These are phyloP conservation scores for Coleophoma crateriformis DNA, from an alignment of 2,329 filamentous ascomycete species.

Conservation along the genomic window DNA sequence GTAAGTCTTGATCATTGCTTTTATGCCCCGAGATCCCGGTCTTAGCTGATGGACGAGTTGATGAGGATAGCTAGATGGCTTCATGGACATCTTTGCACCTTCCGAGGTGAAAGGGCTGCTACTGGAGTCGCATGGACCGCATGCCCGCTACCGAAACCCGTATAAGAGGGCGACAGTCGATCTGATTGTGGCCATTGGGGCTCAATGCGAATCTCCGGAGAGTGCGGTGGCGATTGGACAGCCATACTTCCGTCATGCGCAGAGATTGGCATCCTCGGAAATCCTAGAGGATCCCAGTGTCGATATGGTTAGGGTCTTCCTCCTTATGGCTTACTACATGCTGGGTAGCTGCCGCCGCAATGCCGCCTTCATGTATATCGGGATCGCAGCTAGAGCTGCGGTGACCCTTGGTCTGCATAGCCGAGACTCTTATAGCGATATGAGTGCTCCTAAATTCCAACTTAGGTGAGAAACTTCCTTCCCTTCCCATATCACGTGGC, in stretches of 20 bases:
- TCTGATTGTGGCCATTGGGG: constrained; percentile 27
- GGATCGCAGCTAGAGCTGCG: constrained; percentile 30
- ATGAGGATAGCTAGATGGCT: background rate
- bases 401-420: constrained; percentile 28
- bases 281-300: constrained; percentile 31
- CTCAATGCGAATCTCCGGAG: constrained; percentile 25
- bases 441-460: background rate
- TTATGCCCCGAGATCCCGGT: too few species aligned
- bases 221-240: constrained; percentile 26
- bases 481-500: background rate
- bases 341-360: constrained; percentile 28
- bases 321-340: constrained; percentile 30
- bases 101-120: background rate
- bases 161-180: constrained; percentile 8
- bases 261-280: constrained; percentile 25
- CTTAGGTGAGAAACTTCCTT: background rate
- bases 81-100: background rate
- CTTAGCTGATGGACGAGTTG: too few species aligned
- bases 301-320: constrained; percentile 25
- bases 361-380: constrained; percentile 31
- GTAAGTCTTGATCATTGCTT: background rate
- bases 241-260: constrained; percentile 29
- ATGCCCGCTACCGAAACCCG: background rate
- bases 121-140: background rate
- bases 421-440: constrained; percentile 1